Percentiles rank a stretch among this genome's conserved stretches.
These are phyloP conservation scores for Beta vulgaris DNA, from an alignment of 148 eudicot genomes.

Conservation along the genomic window DNA sequence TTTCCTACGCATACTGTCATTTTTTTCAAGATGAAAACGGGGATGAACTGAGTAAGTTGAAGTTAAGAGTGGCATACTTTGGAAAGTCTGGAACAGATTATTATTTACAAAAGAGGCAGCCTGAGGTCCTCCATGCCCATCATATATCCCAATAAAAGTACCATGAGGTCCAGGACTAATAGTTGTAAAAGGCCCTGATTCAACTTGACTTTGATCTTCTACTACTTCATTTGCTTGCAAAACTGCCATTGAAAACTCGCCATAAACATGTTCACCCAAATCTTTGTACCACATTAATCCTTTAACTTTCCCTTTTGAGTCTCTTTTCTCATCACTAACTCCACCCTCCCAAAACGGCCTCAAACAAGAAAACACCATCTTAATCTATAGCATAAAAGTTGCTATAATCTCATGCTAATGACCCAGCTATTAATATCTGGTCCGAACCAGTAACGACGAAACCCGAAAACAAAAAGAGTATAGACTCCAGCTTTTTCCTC, in stretches of 20 bases:
- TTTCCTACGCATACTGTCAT: no score
- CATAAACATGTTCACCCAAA: conserved; percentile 59
- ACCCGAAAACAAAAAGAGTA: conserved; percentile 25
- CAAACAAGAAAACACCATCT: conserved; percentile 69
- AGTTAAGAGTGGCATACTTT: conserved; percentile 43
- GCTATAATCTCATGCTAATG: conserved; percentile 53
- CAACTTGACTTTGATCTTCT: conserved; percentile 82
- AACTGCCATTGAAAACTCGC: conserved; percentile 85
- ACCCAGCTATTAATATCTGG: conserved; percentile 28
- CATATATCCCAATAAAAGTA: conserved; percentile 84
- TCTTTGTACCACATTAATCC: conserved; percentile 78
- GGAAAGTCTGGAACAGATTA: conserved; percentile 49
- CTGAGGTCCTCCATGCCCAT: conserved; percentile 90
- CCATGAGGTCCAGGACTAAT: conserved; percentile 50
- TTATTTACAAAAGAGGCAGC: conserved; percentile 61
- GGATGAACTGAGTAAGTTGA: no score
- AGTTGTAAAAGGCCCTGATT: conserved; percentile 58
- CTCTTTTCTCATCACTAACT: conserved; percentile 35
- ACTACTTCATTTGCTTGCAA: conserved; percentile 68
- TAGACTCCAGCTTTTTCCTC: conserved; percentile 36
- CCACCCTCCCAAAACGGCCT: conserved; percentile 51
- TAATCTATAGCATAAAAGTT: no score
- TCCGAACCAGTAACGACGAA: conserved; percentile 1
- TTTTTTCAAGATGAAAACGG: no score
- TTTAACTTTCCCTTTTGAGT: conserved; percentile 45